A percentile compares a stretch with the other conserved stretches of the same genome.
These are phyloP conservation scores for Litsea cubeba DNA, from an alignment of 164 flowering plant species.

Conservation along the genomic window DNA sequence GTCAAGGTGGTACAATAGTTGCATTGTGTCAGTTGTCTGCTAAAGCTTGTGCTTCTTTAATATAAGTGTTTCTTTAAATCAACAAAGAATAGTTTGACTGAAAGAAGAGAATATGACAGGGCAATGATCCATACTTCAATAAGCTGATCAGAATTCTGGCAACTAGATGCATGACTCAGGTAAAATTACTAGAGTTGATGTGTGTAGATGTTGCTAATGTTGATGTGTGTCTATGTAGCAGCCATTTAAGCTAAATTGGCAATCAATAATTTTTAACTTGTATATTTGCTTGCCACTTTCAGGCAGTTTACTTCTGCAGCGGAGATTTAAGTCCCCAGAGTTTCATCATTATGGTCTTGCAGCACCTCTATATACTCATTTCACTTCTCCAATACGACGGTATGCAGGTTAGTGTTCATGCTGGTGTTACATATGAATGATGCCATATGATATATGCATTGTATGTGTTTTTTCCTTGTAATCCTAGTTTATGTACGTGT, in stretches of 20 bases:
- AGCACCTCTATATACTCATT: constrained; percentile 87
- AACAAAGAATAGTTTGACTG: not conserved
- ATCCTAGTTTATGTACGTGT: not conserved
- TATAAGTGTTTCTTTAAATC: not conserved
- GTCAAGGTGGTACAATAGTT: too few relatives aligned
- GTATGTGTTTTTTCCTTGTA: not conserved
- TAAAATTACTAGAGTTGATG: constrained; percentile 16
- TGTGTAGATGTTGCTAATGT: not conserved
- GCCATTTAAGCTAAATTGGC: constrained; percentile 2
- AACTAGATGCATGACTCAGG: constrained; percentile 99
- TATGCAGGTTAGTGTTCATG: constrained; percentile 63
- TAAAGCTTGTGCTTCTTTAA: too few relatives aligned
- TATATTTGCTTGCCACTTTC: constrained; percentile 10
- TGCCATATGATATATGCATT: not conserved
- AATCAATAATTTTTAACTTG: not conserved
- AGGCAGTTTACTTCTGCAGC: constrained; percentile 99
- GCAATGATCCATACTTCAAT: constrained; percentile 94
- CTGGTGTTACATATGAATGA: not conserved
- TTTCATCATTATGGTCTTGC: constrained; percentile 94
- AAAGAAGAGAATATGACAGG: constrained; percentile 32
- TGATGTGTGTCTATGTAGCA: not conserved
- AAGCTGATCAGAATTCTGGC: constrained; percentile 91
- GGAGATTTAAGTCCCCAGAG: constrained; percentile 96
- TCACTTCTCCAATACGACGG: constrained; percentile 96
- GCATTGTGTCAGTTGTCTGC: too few relatives aligned